Base-by-base conservation (phyloP, 148 eudicot species). In the Dysphania ambrosioides region DNA sequence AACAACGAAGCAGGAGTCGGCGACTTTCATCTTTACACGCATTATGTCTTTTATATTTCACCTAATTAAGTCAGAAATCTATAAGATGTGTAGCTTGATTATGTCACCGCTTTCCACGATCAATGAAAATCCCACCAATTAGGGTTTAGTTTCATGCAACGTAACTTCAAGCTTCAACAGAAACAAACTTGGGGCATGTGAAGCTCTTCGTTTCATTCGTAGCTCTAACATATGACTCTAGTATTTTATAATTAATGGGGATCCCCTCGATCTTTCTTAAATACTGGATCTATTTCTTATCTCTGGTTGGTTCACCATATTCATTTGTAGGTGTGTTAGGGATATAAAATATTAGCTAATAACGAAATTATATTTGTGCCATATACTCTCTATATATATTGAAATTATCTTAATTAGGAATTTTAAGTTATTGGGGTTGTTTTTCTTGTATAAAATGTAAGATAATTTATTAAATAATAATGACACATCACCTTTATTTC, bases 61-160 rank as follows among this genome's bases (percentile, higher is more conserved):
- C 9, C 13, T 47, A 47, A 1, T 19, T 13, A 47, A 47, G 5
- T 47, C 53, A 47, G 53, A 53, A 53, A 53, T 2, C 19, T 53
- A 19, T 53, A 12, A 53, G 49, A 36, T 4, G 5, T 47, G 58
- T 53, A 53, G 58, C 21, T 8, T 8, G 32, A 53, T 42, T 38
- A 41, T 40, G 68, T 42, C 76, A 62, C 69, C 69, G 69, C 62
- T 32, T 31, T 31, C n/a, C 21, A 62, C 38, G 69, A 63, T 73
- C 59, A 73, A 73, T 73, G 41, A 73, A n/a, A 73, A 62, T 62
- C n/a, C 31, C 40, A 73, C 69, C 68, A 73, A 73, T 73, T 19
- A 73, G 42, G 57, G 29, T 60, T 41, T 40, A 15, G 26, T 9
- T 15, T 16, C 53, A 26, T 65, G 16, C 38, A 41, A 34, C 64